These are phyloP conservation scores for Lentinula novae-zelandiae DNA, from an alignment of 1,284 basidiomycete genomes.

Conservation along the genomic window DNA sequence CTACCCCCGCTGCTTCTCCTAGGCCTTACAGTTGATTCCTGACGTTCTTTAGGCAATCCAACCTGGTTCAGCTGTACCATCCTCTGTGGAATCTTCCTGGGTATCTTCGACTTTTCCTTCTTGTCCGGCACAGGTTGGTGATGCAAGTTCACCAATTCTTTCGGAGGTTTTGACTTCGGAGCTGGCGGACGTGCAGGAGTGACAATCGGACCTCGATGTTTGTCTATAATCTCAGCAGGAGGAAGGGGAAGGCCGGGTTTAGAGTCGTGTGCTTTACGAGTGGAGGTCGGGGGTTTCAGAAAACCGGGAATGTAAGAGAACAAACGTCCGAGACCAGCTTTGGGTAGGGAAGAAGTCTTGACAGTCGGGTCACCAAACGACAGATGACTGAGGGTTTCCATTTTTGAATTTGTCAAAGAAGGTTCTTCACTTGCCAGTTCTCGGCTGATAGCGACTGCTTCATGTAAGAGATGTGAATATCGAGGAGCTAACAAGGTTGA, in stretches of 20 bases:
- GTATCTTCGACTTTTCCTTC: slow-evolving; percentile 29
- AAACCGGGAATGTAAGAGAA: slow-evolving; percentile 59
- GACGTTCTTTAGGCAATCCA: slow-evolving; percentile 28
- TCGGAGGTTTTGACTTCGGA: slow-evolving; percentile 46
- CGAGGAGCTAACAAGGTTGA: slow-evolving; percentile 43
- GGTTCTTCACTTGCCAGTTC: not conserved
- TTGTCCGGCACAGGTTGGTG: slow-evolving; percentile 32
- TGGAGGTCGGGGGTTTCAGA: slow-evolving; percentile 28
- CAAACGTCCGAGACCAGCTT: slow-evolving; percentile 46
- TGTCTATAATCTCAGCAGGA: slow-evolving; percentile 45
- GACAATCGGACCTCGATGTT: slow-evolving; percentile 47
- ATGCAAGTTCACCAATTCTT: slow-evolving; percentile 58
- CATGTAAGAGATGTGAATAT: slow-evolving; percentile 55
- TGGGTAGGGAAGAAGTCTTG: not conserved
- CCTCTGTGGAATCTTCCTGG: slow-evolving; percentile 44
- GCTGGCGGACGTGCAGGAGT: slow-evolving; percentile 53
- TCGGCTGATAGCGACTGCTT: slow-evolving; percentile 35
- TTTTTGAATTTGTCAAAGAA: not conserved
- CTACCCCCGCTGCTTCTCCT: slow-evolving; percentile 58
- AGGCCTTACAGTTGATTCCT: slow-evolving; percentile 27
- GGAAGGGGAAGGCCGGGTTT: slow-evolving; percentile 46
- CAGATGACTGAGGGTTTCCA: not conserved
- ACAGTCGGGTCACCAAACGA: not conserved
- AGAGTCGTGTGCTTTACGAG: slow-evolving; percentile 10
- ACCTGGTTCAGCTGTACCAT: slow-evolving; percentile 55